phyloP scores from a whole-genome alignment of 176 grass and related monocot species.

The Bothriochloa decipiens region DNA sequence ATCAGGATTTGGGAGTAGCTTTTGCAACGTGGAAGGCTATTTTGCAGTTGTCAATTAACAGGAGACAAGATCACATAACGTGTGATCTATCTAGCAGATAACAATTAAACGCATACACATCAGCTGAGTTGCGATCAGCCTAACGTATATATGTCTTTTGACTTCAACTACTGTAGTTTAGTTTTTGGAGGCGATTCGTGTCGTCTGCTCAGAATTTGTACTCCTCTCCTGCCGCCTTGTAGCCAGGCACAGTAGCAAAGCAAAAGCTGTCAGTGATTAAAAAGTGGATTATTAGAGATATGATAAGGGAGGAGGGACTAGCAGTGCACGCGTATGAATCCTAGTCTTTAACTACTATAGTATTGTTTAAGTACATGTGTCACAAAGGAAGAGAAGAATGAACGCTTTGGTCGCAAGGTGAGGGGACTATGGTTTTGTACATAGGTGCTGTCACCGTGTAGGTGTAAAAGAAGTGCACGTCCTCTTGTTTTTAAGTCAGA shows the following conservation, averaged over 20 bases:
- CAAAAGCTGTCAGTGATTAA: background rate
- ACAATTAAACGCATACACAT: background rate
- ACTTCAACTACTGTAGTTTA: slow-evolving; percentile 13
- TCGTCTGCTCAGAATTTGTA: background rate
- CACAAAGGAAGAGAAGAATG: too few relatives aligned
- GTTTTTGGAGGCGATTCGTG: slow-evolving; percentile 7
- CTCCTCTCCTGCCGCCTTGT: background rate
- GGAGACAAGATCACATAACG: slow-evolving; percentile 15
- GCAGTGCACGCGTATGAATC: background rate
- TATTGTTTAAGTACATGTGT: background rate
- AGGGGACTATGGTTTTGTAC: background rate
- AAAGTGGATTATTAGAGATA: background rate
- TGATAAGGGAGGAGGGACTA: background rate
- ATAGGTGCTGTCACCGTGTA: background rate
- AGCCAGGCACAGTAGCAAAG: slow-evolving; percentile 8
- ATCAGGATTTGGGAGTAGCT: background rate
- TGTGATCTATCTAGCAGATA: background rate
- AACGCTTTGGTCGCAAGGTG: background rate
- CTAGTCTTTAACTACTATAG: background rate
- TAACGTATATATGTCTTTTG: background rate
- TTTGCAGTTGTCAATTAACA: background rate
- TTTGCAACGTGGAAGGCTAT: background rate
- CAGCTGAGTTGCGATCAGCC: background rate
- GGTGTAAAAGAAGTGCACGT: background rate
- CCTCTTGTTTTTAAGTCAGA: background rate